These are phyloP conservation scores for Aspergillus terreus DNA, from an alignment of 2,329 filamentous ascomycete genomes.

Conservation along the genomic window DNA sequence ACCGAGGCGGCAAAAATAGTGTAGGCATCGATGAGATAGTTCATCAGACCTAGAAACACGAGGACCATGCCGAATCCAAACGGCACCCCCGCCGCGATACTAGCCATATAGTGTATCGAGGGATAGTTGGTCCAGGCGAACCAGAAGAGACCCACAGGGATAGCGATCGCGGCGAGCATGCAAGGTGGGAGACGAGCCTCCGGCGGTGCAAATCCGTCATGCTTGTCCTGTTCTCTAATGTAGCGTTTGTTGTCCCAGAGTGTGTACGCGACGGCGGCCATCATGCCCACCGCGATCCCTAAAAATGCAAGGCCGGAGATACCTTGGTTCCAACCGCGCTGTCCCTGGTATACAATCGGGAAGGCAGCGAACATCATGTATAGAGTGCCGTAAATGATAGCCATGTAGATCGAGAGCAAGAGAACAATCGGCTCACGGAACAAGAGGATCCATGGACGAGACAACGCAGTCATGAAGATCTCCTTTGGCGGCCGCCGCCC, in stretches of 20 bases:
- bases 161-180: constrained; percentile 12
- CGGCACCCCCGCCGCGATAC: constrained; percentile 9
- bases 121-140: constrained; percentile 17
- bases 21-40: constrained; percentile 17
- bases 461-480: constrained; percentile 40
- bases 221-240: constrained; percentile 1
- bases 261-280: constrained; percentile 32
- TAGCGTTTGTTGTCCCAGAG: constrained; percentile 28
- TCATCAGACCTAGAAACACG: constrained; percentile 14
- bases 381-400: constrained; percentile 46
- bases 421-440: constrained; percentile 47
- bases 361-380: constrained; percentile 50
- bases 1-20: constrained; percentile 14
- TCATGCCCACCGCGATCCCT: constrained; percentile 38
- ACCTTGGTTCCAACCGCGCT: constrained; percentile 41
- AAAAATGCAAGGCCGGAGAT: constrained; percentile 44
- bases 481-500: constrained; percentile 14
- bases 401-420: constrained; percentile 42
- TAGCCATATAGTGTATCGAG: constrained; percentile 11
- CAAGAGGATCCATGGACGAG: constrained; percentile 43
- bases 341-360: constrained; percentile 43
- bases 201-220: constrained; percentile 12
- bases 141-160: constrained; percentile 15
- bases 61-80: constrained; percentile 20
- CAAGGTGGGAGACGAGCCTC: constrained; percentile 14